Percentiles rank a stretch among this genome's conserved stretches.
These are phyloP conservation scores for Hymenoscyphus albidus DNA, from an alignment of 2,329 filamentous ascomycete species.

Conservation along the genomic window DNA sequence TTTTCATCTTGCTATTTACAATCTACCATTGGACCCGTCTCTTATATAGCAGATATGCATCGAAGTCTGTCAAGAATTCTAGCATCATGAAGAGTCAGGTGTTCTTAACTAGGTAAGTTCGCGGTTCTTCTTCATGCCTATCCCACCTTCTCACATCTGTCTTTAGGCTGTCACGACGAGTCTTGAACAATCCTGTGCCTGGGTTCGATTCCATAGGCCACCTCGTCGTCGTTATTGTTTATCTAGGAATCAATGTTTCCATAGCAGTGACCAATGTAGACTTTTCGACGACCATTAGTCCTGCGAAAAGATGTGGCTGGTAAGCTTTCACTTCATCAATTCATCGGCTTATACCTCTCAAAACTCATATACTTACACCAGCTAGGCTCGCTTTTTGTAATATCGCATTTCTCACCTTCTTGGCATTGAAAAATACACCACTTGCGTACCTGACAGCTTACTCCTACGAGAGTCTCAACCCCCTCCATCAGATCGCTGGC, in stretches of 20 bases:
- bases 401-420: constrained; percentile 48
- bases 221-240: constrained; percentile 37
- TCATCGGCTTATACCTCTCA: neutral
- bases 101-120: constrained; percentile 18
- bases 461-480: constrained; percentile 57
- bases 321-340: constrained; percentile 27
- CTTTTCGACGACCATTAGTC: constrained; percentile 17
- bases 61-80: constrained; percentile 16
- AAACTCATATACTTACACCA: constrained; percentile 21
- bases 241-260: constrained; percentile 37
- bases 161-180: constrained; percentile 17
- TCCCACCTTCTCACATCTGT: neutral
- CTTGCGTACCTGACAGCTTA: constrained; percentile 49
- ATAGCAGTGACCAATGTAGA: constrained; percentile 36
- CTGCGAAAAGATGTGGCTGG: constrained; percentile 27
- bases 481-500: constrained; percentile 52
- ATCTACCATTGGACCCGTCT: constrained; percentile 24
- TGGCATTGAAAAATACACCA: constrained; percentile 57
- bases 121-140: neutral
- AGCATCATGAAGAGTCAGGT: constrained; percentile 20
- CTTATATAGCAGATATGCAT: constrained; percentile 22
- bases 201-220: constrained; percentile 41
- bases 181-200: constrained; percentile 20
- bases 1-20: constrained; percentile 24
- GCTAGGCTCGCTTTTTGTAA: constrained; percentile 48